These are phyloP conservation scores for Glycine latifolia DNA, from an alignment of 306 rosid species.

Conservation along the genomic window DNA sequence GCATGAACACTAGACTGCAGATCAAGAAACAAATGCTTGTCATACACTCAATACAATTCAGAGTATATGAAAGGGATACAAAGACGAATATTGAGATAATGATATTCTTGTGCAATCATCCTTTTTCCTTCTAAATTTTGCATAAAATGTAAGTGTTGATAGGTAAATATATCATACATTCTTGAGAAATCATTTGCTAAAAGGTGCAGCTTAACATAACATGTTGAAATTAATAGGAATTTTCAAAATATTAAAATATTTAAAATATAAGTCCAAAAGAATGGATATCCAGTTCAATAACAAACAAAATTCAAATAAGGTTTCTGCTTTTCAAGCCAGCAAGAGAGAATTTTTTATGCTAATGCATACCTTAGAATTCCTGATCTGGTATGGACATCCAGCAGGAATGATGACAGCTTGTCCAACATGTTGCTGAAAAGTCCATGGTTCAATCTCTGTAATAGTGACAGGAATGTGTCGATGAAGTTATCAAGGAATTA, in stretches of 20 bases:
- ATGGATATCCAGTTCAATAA: constrained; percentile 24
- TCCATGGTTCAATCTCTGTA: constrained; percentile 96
- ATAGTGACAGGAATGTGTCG: constrained; percentile 36
- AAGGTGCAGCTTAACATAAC: neutral
- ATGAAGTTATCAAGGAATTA: constrained; percentile 33
- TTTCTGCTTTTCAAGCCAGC: constrained; percentile 15
- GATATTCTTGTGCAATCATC: neutral
- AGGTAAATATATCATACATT: constrained; percentile 28
- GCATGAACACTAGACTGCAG: constrained; percentile 88
- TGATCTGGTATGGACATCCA: constrained; percentile 97
- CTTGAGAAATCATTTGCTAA: constrained; percentile 11
- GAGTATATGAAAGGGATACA: neutral
- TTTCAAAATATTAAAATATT: constrained; percentile 12
- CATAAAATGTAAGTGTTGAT: neutral
- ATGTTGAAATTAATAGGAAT: neutral
- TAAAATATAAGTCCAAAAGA: constrained; percentile 11
- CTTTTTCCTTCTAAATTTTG: constrained; percentile 21
- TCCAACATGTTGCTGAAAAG: constrained; percentile 87
- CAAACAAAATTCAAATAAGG: constrained; percentile 11
- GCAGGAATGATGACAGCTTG: constrained; percentile 99
- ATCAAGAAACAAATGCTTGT: constrained; percentile 42
- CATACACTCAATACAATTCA: constrained; percentile 32
- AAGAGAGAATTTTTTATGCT: constrained; percentile 12
- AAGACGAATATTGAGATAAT: constrained; percentile 16
- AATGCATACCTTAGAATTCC: constrained; percentile 76